Base-by-base conservation (phyloP, 768 basidiomycete genomes). In the Cyathus striatus region DNA sequence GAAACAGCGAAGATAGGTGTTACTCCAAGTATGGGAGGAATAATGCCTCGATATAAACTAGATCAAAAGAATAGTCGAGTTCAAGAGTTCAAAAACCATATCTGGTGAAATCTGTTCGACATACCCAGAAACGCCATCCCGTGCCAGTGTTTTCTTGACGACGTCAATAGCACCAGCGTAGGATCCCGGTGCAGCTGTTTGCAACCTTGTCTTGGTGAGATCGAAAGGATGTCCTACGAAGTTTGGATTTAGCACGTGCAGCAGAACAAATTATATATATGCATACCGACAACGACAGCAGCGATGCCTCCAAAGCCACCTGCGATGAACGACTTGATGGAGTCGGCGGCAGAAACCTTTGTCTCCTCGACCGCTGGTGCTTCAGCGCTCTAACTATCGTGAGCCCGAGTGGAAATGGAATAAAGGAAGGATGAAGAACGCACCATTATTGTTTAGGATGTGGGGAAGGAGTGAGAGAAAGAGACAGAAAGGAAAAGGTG, bases 1-100 rank as follows among this genome's bases (percentile, higher is more conserved):
- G 92, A 95, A 23, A 98, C 70, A 3, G 96, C 96, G 55, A 99
- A 99, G 57, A 97, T 98, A 24, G 96, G 96, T 4, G 96, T 98
- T 22, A 99, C 91, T 22, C 95, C 92, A 23, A 96, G 69, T 45
- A 97, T 64, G 34, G 94, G 94, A 24, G 94, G 93, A 3, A 94
- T 86, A 67, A 97, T 91, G 25, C 91, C 92, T 48, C 91, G 87
- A 57, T 93, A 95, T 59, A 95, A 58, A 22, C 90, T 93, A 40
- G 27, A 44, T 16, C n/a, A 23, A 38, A 33, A 23, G 33, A 35
- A 41, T 49, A 10, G 43, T 43, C 43, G 23, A 47, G 32, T 20
- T n/a, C 21, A 26, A 25, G 23, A 32, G 30, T 32, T 16, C n/a
- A n/a, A n/a, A n/a, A n/a, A n/a, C n/a, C n/a, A n/a, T n/a, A n/a